phyloP scores from a whole-genome alignment of 495 filamentous ascomycete genomes.

The Podospora sp. region DNA sequence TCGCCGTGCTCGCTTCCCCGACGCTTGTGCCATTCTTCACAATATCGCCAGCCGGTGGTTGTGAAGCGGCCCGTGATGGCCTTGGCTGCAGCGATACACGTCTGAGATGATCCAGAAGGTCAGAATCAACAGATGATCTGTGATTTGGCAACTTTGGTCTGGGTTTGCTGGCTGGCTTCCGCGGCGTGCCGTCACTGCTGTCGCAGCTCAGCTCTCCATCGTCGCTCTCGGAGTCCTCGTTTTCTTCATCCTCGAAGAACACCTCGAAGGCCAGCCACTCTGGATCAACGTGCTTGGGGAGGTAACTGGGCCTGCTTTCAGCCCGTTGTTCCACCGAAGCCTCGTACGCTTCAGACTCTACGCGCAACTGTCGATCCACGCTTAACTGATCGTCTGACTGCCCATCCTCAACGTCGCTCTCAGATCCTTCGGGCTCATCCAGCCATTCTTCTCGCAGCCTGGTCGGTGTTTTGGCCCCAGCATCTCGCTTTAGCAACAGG shows the following conservation, averaged over 20 bases:
- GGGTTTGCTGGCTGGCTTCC: not conserved
- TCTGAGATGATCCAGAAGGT: constrained; percentile 44
- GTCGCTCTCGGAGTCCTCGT: constrained; percentile 36
- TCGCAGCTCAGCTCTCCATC: constrained; percentile 25
- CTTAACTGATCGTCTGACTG: constrained; percentile 56
- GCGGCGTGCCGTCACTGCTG: not conserved
- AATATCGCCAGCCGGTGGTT: constrained; percentile 13
- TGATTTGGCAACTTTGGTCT: not conserved
- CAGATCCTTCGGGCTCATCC: constrained; percentile 19
- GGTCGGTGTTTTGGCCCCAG: constrained; percentile 73
- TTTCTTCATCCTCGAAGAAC: constrained; percentile 64
- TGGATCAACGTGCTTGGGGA: constrained; percentile 81
- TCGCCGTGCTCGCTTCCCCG: constrained; percentile 27
- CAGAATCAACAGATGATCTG: constrained; percentile 40
- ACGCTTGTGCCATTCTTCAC: not conserved
- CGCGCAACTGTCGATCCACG: constrained; percentile 68
- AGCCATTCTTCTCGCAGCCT: constrained; percentile 28
- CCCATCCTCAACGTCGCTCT: constrained; percentile 3
- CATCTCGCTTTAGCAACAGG: constrained; percentile 81
- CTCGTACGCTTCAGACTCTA: constrained; percentile 40
- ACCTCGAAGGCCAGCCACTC: constrained; percentile 98
- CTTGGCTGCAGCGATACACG: constrained; percentile 42
- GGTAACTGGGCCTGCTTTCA: constrained; percentile 54
- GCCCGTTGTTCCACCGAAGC: not conserved
- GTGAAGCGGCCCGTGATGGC: constrained; percentile 29